Evolutionary conservation across 2,329 filamentous ascomycete genomes (phyloP).

Genomic region (Sporothrix brunneoviolacea): DNA sequence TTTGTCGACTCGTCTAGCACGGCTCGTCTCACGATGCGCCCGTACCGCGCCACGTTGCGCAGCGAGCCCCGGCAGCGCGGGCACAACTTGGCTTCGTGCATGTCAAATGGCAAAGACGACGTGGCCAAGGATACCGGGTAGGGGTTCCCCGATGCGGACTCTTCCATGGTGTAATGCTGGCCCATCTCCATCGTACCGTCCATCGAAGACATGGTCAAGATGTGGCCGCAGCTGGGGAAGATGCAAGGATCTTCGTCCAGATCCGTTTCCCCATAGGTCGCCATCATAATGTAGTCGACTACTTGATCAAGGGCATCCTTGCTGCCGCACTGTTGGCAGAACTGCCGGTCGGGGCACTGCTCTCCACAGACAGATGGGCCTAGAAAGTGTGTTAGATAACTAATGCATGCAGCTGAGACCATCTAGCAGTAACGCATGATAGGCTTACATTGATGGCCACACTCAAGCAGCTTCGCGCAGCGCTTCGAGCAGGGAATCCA

Average conservation of each 20-base stretch:
- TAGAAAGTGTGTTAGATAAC: too few species aligned
- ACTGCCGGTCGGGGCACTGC: conserved; percentile 42
- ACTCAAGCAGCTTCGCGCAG: conserved; percentile 46
- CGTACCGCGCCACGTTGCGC: conserved; percentile 52
- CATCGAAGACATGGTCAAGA: conserved; percentile 52
- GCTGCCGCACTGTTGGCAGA: conserved; percentile 51
- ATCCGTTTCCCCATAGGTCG: conserved; percentile 50
- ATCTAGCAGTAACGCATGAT: too few species aligned
- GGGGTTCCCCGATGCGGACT: conserved; percentile 14
- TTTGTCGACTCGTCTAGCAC: conserved; percentile 58
- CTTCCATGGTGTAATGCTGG: conserved; percentile 40
- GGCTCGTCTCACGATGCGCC: conserved; percentile 52
- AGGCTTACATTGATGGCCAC: conserved; percentile 50
- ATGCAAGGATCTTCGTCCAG: conserved; percentile 55
- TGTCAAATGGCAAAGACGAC: not conserved
- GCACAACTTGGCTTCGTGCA: conserved; percentile 30
- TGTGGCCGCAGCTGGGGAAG: conserved; percentile 57
- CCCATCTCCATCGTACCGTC: conserved; percentile 54
- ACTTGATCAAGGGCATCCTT: conserved; percentile 26
- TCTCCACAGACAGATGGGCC: conserved; percentile 58
- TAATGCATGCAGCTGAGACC: too few species aligned
- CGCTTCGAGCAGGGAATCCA: conserved; percentile 57
- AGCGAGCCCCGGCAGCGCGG: conserved; percentile 45
- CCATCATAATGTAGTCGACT: conserved; percentile 52
- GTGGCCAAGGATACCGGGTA: conserved; percentile 25